Evolutionary conservation across 306 rosid species (phyloP).

Genomic region (Fagus sylvatica): DNA sequence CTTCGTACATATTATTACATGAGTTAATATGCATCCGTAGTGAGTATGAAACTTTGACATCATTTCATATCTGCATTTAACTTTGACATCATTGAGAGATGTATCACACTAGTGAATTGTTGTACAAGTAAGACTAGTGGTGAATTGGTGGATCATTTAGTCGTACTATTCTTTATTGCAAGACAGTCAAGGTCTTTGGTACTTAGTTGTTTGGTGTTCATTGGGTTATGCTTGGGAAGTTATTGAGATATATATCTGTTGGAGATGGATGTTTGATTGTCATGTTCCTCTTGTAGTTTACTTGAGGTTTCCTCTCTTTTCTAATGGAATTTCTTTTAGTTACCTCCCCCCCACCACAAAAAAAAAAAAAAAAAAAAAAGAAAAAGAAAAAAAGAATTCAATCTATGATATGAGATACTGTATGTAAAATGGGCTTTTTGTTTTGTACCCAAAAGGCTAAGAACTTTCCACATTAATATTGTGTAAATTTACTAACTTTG

Average conservation of each 20-base stretch:
- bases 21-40: neutral
- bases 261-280: neutral
- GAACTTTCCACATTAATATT: too few relatives aligned
- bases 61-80: neutral
- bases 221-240: neutral
- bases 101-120: neutral
- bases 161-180: neutral
- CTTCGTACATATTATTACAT: constrained; percentile 10
- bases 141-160: neutral
- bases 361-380: too few relatives aligned
- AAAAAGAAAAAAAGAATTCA: too few relatives aligned
- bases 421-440: too few relatives aligned
- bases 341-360: too few relatives aligned
- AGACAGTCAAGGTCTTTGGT: neutral
- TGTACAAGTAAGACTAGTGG: neutral
- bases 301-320: too few relatives aligned
- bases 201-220: neutral
- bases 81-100: neutral
- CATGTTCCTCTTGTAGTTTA: neutral
- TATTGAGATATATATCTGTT: neutral
- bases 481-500: too few relatives aligned
- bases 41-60: neutral
- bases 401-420: too few relatives aligned
- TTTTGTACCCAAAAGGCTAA: too few relatives aligned
- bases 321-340: too few relatives aligned